A percentile compares a stretch with the other conserved stretches of the same genome.
Evolutionary conservation across 306 rosid species (phyloP).

Genomic region (Fragaria ananassa): DNA sequence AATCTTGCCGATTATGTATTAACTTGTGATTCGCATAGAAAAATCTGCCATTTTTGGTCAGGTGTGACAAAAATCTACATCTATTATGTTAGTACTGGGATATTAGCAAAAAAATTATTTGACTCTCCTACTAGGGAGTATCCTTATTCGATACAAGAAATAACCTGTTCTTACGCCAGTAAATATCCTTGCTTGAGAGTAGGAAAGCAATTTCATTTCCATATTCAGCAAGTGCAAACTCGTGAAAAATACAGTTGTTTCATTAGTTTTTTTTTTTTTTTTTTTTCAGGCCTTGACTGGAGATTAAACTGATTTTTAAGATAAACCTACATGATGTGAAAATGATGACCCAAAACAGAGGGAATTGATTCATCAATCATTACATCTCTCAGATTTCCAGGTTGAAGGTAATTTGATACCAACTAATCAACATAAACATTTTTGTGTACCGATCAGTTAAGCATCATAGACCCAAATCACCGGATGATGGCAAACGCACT

Average conservation of each 20-base stretch:
- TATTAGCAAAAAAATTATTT: background rate
- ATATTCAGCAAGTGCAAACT: background rate
- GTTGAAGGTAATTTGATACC: background rate
- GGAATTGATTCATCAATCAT: background rate
- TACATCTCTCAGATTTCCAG: background rate
- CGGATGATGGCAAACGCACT: background rate
- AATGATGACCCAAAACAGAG: background rate
- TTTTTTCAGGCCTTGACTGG: too few relatives aligned
- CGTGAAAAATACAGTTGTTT: background rate
- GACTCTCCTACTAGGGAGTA: background rate
- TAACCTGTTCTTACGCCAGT: background rate
- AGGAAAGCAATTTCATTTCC: background rate
- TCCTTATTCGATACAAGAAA: background rate
- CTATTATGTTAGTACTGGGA: background rate
- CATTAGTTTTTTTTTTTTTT: too few relatives aligned
- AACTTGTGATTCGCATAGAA: background rate
- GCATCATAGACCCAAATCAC: background rate
- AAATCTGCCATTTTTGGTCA: background rate
- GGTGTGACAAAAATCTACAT: background rate
- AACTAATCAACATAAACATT: background rate
- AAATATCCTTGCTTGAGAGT: background rate
- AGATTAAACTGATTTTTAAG: background rate
- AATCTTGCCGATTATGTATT: background rate
- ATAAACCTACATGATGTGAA: background rate
- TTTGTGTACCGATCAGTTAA: background rate